These are phyloP conservation scores for Carex scoparia DNA, from an alignment of 176 grass and related monocot species.

Conservation along the genomic window DNA sequence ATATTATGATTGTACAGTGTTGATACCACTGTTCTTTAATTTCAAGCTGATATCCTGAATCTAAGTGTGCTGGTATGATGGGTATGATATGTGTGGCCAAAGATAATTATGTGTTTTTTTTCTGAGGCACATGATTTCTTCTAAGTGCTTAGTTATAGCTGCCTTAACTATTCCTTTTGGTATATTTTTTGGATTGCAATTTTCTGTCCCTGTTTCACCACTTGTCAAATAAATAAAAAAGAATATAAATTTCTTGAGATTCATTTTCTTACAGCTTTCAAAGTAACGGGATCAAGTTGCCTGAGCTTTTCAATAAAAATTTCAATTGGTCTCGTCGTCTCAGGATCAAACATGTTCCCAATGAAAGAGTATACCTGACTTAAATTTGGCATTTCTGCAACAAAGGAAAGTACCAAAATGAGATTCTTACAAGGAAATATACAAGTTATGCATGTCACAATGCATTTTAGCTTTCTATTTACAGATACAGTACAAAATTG, in stretches of 20 bases:
- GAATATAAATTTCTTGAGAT: background rate
- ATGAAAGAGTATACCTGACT: constrained; percentile 65
- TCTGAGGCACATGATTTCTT: background rate
- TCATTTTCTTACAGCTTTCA: constrained; percentile 37
- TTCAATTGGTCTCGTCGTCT: constrained; percentile 29
- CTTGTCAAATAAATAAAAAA: background rate
- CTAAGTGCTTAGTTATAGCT: background rate
- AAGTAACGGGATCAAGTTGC: constrained; percentile 43
- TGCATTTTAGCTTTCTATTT: background rate
- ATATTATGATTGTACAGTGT: background rate
- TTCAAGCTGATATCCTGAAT: background rate
- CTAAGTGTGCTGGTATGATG: background rate
- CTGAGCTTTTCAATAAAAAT: constrained; percentile 42
- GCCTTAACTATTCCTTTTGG: background rate
- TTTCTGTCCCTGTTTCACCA: background rate
- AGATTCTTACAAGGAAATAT: background rate
- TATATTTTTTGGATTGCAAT: background rate
- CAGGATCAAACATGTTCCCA: constrained; percentile 81
- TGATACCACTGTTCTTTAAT: background rate
- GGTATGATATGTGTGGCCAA: background rate
- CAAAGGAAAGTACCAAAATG: background rate
- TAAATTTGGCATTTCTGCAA: constrained; percentile 56
- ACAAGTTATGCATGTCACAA: background rate
- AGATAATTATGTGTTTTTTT: background rate
- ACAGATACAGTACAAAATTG: background rate